Conservation (phyloP, 495 filamentous ascomycete species). For the Baudoinia panamericana region DNA sequence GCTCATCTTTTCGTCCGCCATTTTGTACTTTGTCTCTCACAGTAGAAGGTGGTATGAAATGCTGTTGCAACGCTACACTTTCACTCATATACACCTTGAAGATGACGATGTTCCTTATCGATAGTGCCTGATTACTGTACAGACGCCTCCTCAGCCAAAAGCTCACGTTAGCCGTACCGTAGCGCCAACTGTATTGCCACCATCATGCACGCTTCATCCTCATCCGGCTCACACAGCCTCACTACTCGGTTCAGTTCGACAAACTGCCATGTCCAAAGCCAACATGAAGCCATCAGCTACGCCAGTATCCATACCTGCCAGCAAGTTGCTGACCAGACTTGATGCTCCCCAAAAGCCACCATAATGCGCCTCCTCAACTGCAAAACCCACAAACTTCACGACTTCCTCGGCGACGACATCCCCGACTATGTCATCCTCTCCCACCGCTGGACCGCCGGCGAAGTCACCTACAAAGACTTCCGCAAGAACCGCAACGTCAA, state of each 20-base stretch:
- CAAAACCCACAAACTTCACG: slow-evolving; percentile 2
- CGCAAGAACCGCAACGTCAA: background rate
- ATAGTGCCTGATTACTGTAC: no score
- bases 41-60: background rate
- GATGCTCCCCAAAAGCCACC: no score
- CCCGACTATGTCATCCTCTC: slow-evolving; percentile 17
- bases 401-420: slow-evolving; percentile 1
- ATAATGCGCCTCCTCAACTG: slow-evolving; percentile 16
- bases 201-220: no score
- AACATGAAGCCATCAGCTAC: no score
- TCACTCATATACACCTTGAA: background rate
- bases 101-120: background rate
- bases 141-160: no score
- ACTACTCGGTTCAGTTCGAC: no score
- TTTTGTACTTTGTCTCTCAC: background rate
- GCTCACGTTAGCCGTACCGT: no score
- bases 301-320: no score
- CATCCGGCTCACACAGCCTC: no score
- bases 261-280: no score
- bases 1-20: slow-evolving; percentile 11
- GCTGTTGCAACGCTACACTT: background rate
- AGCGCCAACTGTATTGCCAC: no score
- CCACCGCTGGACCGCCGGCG: slow-evolving; percentile 13
- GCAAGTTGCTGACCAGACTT: no score
- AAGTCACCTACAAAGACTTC: slow-evolving; percentile 13